Evolutionary conservation across 2,329 filamentous ascomycete species (phyloP).

Genomic region (Fusarium praegraminearum): DNA sequence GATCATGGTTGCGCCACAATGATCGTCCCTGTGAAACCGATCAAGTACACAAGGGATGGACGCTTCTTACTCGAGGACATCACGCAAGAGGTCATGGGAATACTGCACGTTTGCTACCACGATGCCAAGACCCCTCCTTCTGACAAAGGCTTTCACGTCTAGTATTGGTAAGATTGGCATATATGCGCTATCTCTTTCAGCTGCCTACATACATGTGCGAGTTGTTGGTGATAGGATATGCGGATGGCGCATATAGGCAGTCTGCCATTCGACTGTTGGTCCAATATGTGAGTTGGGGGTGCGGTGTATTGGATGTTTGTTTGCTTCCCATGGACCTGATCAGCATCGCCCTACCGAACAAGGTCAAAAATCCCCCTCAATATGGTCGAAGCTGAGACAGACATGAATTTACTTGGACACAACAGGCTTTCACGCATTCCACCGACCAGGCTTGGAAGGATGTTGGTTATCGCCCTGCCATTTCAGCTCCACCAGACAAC

Average conservation of each 20-base stretch:
- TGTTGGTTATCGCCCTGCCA: constrained; percentile 9
- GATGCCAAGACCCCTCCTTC: constrained; percentile 22
- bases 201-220: constrained; percentile 29
- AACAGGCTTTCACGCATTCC: constrained; percentile 5
- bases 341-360: constrained; percentile 21
- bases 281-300: constrained; percentile 15
- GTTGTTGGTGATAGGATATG: constrained; percentile 43
- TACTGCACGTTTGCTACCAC: constrained; percentile 28
- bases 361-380: constrained; percentile 11
- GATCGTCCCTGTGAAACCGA: constrained; percentile 38
- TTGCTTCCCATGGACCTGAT: constrained; percentile 31
- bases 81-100: constrained; percentile 35
- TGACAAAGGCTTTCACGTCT: constrained; percentile 13
- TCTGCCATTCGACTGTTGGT: constrained; percentile 42
- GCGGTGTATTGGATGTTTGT: constrained; percentile 31
- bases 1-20: constrained; percentile 27
- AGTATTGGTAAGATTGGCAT: constrained; percentile 13
- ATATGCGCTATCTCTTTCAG: constrained; percentile 23
- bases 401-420: constrained; percentile 7
- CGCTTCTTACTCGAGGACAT: constrained; percentile 18
- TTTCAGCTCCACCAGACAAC: constrained; percentile 14
- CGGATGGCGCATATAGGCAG: constrained; percentile 30
- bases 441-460: constrained; percentile 1
- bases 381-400: constrained; percentile 12
- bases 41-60: constrained; percentile 20